phyloP scores from a whole-genome alignment of 176 grass and related monocot species.

The Rhynchospora pubera region DNA sequence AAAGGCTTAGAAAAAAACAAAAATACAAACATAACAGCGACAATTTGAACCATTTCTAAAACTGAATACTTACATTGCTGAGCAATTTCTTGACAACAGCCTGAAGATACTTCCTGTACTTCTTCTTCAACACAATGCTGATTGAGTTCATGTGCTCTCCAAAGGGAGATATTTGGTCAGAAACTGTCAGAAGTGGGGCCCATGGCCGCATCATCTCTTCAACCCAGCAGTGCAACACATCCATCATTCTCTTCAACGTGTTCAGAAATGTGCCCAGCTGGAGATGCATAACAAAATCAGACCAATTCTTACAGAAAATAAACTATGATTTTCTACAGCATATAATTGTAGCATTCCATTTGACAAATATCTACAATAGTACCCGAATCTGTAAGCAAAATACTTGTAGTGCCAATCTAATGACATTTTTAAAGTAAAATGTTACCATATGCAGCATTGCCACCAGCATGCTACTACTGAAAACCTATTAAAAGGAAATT shows the following conservation, averaged over 20 bases:
- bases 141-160: conserved; percentile 91
- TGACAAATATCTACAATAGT: background rate
- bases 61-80: conserved; percentile 46
- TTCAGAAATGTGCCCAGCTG: conserved; percentile 96
- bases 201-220: conserved; percentile 74
- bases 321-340: background rate
- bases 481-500: background rate
- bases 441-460: background rate
- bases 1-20: background rate
- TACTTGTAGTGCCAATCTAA: conserved; percentile 6
- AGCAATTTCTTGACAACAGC: conserved; percentile 83
- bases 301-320: background rate
- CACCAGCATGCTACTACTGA: background rate
- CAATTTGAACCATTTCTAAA: background rate
- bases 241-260: conserved; percentile 83
- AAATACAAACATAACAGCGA: background rate
- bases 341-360: background rate
- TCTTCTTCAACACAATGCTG: conserved; percentile 78
- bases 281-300: conserved; percentile 9
- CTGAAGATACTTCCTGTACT: conserved; percentile 85
- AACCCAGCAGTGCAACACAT: conserved; percentile 72
- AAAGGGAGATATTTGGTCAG: conserved; percentile 47
- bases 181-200: conserved; percentile 66
- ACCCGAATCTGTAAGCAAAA: background rate
- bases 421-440: background rate